A percentile compares a stretch with the other conserved stretches of the same genome.
phyloP scores from a whole-genome alignment of 73 alveolate species.

The Uronychia setigera region DNA sequence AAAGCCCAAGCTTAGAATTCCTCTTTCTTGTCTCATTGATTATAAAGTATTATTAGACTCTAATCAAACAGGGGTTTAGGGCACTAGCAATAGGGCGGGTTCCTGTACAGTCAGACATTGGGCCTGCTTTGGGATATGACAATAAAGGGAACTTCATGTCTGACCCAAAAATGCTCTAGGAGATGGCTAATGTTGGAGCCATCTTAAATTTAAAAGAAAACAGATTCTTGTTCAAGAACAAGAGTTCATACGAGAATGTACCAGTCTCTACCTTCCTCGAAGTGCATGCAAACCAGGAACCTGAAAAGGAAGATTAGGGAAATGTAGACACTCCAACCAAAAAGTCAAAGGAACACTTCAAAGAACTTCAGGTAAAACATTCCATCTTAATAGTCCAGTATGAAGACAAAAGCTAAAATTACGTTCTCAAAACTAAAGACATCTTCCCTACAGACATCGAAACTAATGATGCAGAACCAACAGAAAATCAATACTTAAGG shows the following conservation, averaged over 20 bases:
- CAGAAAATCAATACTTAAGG: slow-evolving; percentile 42
- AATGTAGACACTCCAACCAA: slow-evolving; percentile 52
- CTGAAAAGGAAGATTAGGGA: slow-evolving; percentile 37
- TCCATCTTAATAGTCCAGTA: too few species aligned
- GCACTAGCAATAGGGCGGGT: slow-evolving; percentile 48
- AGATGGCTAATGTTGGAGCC: slow-evolving; percentile 46
- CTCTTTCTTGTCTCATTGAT: slow-evolving; percentile 46
- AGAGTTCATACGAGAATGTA: slow-evolving; percentile 40
- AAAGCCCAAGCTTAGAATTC: slow-evolving; percentile 31
- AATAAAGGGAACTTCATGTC: slow-evolving; percentile 39
- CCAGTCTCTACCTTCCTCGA: slow-evolving; percentile 60
- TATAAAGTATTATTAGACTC: slow-evolving; percentile 16
- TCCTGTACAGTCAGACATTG: slow-evolving; percentile 45
- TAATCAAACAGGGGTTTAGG: slow-evolving; percentile 52
- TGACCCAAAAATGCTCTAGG: slow-evolving; percentile 23
- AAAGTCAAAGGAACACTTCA: slow-evolving; percentile 55
- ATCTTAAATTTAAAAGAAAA: slow-evolving; percentile 58
- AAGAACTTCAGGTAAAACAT: too few species aligned
- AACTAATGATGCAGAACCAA: slow-evolving; percentile 25
- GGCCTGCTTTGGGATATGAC: slow-evolving; percentile 22
- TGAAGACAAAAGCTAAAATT: slow-evolving; percentile 29
- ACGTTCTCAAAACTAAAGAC: slow-evolving; percentile 57
- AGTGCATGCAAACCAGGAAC: slow-evolving; percentile 24
- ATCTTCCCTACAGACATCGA: slow-evolving; percentile 70
- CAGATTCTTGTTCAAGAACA: slow-evolving; percentile 26